Evolutionary conservation across 108 stramenopile species (phyloP).

Genomic region (Epipyxis sp.): DNA sequence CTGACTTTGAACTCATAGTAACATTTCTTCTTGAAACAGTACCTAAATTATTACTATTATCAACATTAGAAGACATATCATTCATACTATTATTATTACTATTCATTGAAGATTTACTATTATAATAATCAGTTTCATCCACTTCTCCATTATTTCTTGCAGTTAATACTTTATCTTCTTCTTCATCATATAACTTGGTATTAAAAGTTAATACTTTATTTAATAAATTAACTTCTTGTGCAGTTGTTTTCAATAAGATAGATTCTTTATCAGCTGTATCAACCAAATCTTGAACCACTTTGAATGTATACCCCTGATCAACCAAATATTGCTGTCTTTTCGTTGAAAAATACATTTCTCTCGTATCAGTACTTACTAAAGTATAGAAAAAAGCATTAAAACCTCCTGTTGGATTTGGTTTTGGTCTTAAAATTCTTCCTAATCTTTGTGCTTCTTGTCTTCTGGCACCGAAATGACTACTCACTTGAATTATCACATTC

Average conservation of each 20-base stretch:
- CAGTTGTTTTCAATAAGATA: neutral
- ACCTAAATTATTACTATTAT: too few relatives aligned
- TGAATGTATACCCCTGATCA: slow-evolving; percentile 99
- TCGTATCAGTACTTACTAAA: slow-evolving; percentile 91
- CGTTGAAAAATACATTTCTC: slow-evolving; percentile 94
- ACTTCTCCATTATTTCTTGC: neutral
- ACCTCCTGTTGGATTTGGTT: slow-evolving; percentile 77
- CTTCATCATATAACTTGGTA: neutral
- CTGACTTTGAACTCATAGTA: too few relatives aligned
- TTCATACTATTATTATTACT: too few relatives aligned
- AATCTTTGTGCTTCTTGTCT: slow-evolving; percentile 98
- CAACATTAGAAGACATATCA: too few relatives aligned
- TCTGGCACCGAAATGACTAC: slow-evolving; percentile 92
- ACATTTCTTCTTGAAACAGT: too few relatives aligned
- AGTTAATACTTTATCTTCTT: slow-evolving; percentile 11
- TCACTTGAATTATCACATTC: slow-evolving; percentile 98
- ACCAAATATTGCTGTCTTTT: slow-evolving; percentile 97
- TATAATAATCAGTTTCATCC: slow-evolving; percentile 19
- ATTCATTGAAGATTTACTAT: neutral
- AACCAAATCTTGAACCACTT: slow-evolving; percentile 84
- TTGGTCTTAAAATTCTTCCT: slow-evolving; percentile 94
- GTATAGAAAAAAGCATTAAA: slow-evolving; percentile 99
- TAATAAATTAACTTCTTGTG: neutral
- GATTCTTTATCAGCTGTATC: slow-evolving; percentile 59
- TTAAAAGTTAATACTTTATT: neutral